Conservation (phyloP, 177 flowering plant genomes). For the Vitis hybrid region DNA sequence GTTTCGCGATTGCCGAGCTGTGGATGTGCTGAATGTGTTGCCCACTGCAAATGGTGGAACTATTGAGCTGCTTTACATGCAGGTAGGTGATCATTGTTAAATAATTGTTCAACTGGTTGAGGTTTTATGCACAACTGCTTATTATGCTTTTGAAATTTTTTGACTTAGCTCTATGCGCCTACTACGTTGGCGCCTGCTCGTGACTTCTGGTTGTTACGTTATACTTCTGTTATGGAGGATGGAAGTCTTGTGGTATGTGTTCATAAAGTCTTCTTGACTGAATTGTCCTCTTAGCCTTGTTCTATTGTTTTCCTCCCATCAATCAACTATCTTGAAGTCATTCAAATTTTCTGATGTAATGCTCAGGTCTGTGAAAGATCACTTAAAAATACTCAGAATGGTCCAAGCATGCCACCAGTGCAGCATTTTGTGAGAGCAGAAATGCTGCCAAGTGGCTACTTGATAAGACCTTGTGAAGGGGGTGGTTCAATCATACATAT, state of each 20-base stretch:
- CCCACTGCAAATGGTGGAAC: slow-evolving; percentile 99
- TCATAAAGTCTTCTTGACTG: not conserved
- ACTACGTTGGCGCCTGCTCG: slow-evolving; percentile 97
- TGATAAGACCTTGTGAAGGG: slow-evolving; percentile 94
- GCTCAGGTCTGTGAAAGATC: slow-evolving; percentile 90
- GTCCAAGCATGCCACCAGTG: slow-evolving; percentile 88
- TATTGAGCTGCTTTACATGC: slow-evolving; percentile 96
- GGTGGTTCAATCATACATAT: slow-evolving; percentile 96
- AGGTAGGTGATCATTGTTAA: slow-evolving; percentile 41
- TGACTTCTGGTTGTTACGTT: slow-evolving; percentile 94
- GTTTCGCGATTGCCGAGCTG: slow-evolving; percentile 96
- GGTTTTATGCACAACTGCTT: not conserved
- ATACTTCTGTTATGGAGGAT: slow-evolving; percentile 90
- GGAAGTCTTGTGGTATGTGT: slow-evolving; percentile 95
- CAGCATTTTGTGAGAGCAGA: slow-evolving; percentile 94
- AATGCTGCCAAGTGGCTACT: slow-evolving; percentile 93
- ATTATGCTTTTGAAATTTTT: not conserved
- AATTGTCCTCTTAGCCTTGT: not conserved
- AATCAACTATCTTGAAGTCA: not conserved
- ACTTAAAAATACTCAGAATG: slow-evolving; percentile 79
- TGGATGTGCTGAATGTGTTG: slow-evolving; percentile 84
- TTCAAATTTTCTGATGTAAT: slow-evolving; percentile 6
- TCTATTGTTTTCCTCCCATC: not conserved
- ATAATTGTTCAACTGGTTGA: not conserved
- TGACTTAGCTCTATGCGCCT: slow-evolving; percentile 81